A percentile compares a stretch with the other conserved stretches of the same genome.
phyloP scores from a whole-genome alignment of 371 early-diverging fungal species.

The Choanephora cucurbitarum region DNA sequence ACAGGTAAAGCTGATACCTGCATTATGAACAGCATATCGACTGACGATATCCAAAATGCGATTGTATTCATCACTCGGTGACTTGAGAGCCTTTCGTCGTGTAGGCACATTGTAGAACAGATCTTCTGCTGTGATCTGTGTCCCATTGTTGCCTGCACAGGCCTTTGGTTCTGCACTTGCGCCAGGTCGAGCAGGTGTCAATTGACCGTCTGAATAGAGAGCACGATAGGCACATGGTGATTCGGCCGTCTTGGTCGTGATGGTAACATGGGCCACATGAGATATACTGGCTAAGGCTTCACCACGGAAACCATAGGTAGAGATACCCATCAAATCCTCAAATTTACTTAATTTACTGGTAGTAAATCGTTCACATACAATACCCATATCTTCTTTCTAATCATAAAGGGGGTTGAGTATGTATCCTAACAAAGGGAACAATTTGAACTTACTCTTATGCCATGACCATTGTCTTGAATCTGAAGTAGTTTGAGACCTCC shows the following conservation, averaged over 20 bases:
- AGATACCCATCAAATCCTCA: conserved; percentile 86
- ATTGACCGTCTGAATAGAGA: conserved; percentile 80
- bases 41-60: conserved; percentile 85
- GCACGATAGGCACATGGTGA: conserved; percentile 89
- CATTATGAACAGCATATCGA: conserved; percentile 90
- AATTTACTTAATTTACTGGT: conserved; percentile 91
- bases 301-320: conserved; percentile 98
- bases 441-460: conserved; percentile 81
- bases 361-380: conserved; percentile 94
- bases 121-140: conserved; percentile 88
- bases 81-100: conserved; percentile 80
- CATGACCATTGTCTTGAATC: conserved; percentile 97
- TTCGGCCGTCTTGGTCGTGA: conserved; percentile 83
- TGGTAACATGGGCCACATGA: conserved; percentile 88
- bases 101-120: conserved; percentile 90
- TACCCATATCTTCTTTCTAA: conserved; percentile 74
- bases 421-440: too few species aligned
- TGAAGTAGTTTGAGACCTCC: conserved; percentile 91
- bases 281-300: conserved; percentile 98
- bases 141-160: conserved; percentile 93
- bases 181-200: conserved; percentile 74
- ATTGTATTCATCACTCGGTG: conserved; percentile 83
- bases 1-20: conserved; percentile 79
- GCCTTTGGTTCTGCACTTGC: conserved; percentile 79
- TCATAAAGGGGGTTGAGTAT: neutral